Evolutionary conservation across 1,284 basidiomycete genomes (phyloP), one percentile per base, ranked within the genome.

Genomic region (Cryptococcus hybrid): DNA sequence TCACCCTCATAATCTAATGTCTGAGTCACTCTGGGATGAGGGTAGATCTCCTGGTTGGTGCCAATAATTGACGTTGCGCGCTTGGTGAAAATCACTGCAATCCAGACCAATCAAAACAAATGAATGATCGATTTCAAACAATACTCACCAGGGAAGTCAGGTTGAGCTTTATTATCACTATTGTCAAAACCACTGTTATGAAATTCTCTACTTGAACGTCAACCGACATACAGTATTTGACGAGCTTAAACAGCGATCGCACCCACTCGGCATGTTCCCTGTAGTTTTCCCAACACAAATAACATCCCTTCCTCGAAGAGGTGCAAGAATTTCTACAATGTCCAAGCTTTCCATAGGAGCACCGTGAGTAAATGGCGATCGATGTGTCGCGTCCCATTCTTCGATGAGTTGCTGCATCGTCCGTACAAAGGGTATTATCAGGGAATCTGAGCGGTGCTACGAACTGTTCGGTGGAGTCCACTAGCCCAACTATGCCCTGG

Each of bases 1-100:
- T 78, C 73, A 8, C 74, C 74, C 51, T 76, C 74, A 58, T 76
- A 76, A 54, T 76, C 74, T 8, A 75, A 52, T 18, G 62, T 66
- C 24, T 62, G 48, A 8, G 74, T 73, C n/a, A 73, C 67, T 35
- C 58, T 50, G 1, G 71, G 70, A 57, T 76, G 74, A 15, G 71
- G 65, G 54, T 71, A 72, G 47, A 76, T 74, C 9, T 58, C 55
- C n/a, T 59, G 42, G 9, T 60, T 62, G 46, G 54, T 52, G 4
- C 63, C 62, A 39, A 74, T 57, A 50, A 76, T 76, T 2, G 73
- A 74, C 1, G 72, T 64, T 13, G 67, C 65, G 8, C 74, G 72
- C 57, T 76, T 76, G 12, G 73, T 76, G 62, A 76, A 76, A 56
- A 75, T 69, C 11, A 76, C 73, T 59, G 61, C 46, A 48, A 30